Evolutionary conservation across 306 rosid species (phyloP).

Genomic region (Medicago ruthenica): DNA sequence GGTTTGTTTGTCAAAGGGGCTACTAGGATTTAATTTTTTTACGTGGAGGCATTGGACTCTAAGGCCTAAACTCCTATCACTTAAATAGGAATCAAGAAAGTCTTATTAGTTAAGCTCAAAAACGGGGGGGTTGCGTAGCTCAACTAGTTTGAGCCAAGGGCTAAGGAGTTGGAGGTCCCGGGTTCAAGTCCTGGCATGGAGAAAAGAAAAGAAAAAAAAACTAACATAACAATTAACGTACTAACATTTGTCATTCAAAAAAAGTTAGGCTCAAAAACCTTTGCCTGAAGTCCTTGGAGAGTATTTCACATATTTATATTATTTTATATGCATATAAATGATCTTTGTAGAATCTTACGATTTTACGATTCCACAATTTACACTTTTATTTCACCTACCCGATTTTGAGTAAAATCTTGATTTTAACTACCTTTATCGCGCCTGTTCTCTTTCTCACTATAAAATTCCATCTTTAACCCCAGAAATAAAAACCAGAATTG

Average conservation of each 20-base stretch:
- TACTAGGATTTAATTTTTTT: background rate
- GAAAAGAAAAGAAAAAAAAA: no score
- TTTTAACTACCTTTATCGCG: background rate
- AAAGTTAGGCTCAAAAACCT: background rate
- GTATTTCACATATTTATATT: background rate
- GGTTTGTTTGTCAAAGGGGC: no score
- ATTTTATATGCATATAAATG: background rate
- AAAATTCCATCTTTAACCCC: slow-evolving; percentile 30
- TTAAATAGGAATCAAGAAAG: background rate
- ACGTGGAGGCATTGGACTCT: background rate
- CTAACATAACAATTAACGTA: no score
- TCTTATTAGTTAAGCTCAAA: background rate
- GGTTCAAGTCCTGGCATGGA: no score
- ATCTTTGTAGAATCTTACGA: background rate
- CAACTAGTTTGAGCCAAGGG: no score
- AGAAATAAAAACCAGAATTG: slow-evolving; percentile 3
- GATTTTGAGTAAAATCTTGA: background rate
- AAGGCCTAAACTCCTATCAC: background rate
- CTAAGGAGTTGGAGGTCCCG: no score
- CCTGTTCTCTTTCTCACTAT: background rate
- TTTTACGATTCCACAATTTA: background rate
- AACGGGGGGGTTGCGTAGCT: no score
- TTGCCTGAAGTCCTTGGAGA: background rate
- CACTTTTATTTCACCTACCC: background rate
- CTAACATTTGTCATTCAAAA: no score